Percentiles rank a stretch among this genome's conserved stretches.
Conservation (phyloP, 192 early-diverging fungal species). For the Gryganskiella cystojenkinii region DNA sequence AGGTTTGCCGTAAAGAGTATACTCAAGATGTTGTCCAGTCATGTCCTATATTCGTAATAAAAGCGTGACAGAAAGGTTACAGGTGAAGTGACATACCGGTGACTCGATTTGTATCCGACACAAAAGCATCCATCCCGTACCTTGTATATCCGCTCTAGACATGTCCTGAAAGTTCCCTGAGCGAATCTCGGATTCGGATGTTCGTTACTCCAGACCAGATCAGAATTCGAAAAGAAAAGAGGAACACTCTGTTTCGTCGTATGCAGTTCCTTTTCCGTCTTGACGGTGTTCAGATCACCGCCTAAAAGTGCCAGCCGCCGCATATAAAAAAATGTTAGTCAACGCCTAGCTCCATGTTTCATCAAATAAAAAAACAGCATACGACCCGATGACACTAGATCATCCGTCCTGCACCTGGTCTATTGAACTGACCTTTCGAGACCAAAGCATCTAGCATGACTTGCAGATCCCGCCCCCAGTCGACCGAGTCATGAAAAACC, state of each 20-base stretch:
- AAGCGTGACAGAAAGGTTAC: no score
- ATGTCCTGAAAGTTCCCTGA: constrained; percentile 85
- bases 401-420: background rate
- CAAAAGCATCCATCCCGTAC: no score
- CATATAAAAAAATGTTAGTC: constrained; percentile 50
- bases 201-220: constrained; percentile 92
- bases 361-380: background rate
- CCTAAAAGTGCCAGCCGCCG: no score
- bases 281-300: constrained; percentile 66
- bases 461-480: constrained; percentile 92
- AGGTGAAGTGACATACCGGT: no score
- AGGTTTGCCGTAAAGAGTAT: constrained; percentile 88
- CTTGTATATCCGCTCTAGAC: constrained; percentile 76
- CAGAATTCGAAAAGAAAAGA: constrained; percentile 81
- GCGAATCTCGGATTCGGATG: constrained; percentile 78
- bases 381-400: background rate
- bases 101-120: no score
- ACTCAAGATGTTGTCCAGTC: constrained; percentile 65
- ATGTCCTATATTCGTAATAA: no score
- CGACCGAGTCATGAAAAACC: constrained; percentile 89
- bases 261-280: constrained; percentile 37
- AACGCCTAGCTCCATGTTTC: no score
- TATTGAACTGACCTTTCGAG: constrained; percentile 12
- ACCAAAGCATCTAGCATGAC: constrained; percentile 75
- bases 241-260: constrained; percentile 66